phyloP scores from a whole-genome alignment of 495 filamentous ascomycete species.

The Tuber microsphaerosporum region DNA sequence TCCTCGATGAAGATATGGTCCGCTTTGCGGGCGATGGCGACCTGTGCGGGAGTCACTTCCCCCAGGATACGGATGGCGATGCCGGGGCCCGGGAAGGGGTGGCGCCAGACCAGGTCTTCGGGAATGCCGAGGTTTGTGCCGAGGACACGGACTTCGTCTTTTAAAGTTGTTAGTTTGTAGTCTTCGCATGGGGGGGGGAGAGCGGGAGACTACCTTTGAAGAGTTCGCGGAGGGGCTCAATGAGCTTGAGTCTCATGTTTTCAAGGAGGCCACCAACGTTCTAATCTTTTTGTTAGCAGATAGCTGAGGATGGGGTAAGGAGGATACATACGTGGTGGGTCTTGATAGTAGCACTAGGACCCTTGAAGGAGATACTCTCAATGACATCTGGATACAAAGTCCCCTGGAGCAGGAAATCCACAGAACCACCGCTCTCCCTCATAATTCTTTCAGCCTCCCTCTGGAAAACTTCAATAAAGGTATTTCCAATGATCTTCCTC shows the following conservation, averaged over 20 bases:
- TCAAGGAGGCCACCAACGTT: slow-evolving; percentile 69
- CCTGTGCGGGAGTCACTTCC: slow-evolving; percentile 71
- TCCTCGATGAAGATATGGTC: slow-evolving; percentile 84
- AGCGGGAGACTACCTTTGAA: slow-evolving; percentile 23
- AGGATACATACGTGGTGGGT: slow-evolving; percentile 43
- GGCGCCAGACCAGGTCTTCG: slow-evolving; percentile 70
- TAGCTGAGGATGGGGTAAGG: not conserved
- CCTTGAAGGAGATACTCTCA: slow-evolving; percentile 74
- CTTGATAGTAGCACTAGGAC: slow-evolving; percentile 75
- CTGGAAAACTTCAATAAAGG: slow-evolving; percentile 79
- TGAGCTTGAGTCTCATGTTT: slow-evolving; percentile 49
- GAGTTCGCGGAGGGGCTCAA: slow-evolving; percentile 70
- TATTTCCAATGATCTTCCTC: slow-evolving; percentile 82
- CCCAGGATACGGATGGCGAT: slow-evolving; percentile 85
- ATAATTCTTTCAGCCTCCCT: slow-evolving; percentile 68
- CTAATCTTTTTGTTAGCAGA: slow-evolving; percentile 51
- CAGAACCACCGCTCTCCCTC: slow-evolving; percentile 58
- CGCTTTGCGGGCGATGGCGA: slow-evolving; percentile 73
- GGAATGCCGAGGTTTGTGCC: slow-evolving; percentile 70
- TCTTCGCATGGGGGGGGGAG: not conserved
- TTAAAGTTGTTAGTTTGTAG: slow-evolving; percentile 50
- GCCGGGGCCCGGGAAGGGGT: slow-evolving; percentile 78
- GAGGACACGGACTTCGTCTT: slow-evolving; percentile 71
- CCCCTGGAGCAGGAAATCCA: slow-evolving; percentile 80
- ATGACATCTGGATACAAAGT: slow-evolving; percentile 65